Conservation (phyloP, 2,329 filamentous ascomycete species). For the Aspergillus ochraceus region DNA sequence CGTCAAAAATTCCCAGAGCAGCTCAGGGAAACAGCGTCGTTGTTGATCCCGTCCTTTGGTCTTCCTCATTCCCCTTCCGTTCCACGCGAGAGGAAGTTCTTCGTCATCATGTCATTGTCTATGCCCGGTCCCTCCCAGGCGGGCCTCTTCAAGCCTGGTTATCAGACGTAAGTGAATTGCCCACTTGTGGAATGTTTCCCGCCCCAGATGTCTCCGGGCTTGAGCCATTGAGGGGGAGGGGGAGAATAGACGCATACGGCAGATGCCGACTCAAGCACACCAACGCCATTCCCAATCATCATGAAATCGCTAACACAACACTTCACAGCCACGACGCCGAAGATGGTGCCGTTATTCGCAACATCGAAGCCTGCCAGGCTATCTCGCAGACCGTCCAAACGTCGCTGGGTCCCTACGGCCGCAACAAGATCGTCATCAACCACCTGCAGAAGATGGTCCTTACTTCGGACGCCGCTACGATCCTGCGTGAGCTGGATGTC, state of each 20-base stretch:
- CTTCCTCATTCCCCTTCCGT: constrained; percentile 11
- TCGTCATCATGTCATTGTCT: constrained; percentile 79
- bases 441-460: constrained; percentile 99
- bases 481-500: constrained; percentile 94
- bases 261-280: not conserved
- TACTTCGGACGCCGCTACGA: constrained; percentile 96
- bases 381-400: constrained; percentile 97
- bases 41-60: constrained; percentile 9
- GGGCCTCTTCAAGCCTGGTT: constrained; percentile 92
- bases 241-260: not conserved
- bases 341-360: constrained; percentile 97
- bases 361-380: constrained; percentile 96
- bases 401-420: constrained; percentile 92
- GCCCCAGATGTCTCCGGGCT: constrained; percentile 1
- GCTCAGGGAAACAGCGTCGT: constrained; percentile 22
- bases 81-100: constrained; percentile 21
- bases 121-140: constrained; percentile 93
- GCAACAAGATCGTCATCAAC: constrained; percentile 99
- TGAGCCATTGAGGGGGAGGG: not conserved
- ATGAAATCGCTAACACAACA: constrained; percentile 11
- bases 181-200: constrained; percentile 18
- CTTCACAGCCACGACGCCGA: constrained; percentile 85
- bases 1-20: constrained; percentile 40
- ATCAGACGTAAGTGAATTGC: constrained; percentile 73
- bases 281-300: not conserved